Base-by-base conservation (phyloP, 306 rosid species). In the Citrullus mucosospermus region DNA sequence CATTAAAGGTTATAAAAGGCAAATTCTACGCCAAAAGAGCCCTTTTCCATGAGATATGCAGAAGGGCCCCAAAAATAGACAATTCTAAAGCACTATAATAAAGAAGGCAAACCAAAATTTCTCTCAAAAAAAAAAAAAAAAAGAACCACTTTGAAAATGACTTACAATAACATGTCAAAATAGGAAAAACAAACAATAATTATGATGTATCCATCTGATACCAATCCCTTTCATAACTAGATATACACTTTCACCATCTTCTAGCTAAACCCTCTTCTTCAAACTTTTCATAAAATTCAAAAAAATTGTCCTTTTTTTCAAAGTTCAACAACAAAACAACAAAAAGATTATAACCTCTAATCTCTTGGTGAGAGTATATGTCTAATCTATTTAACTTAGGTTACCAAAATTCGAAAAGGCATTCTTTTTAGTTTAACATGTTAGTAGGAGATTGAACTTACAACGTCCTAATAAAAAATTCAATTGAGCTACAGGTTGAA, bases 21-120 rank as follows among this genome's bases (percentile, higher is more conserved):
- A 82, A 87, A 86, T 77, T 83, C 84, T 82, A 85, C 87, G 90
- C 89, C 90, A 91, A 82, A 81, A 78, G 78, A 85, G 43, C 85
- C 83, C 85, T 86, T 91, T 88, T 85, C 72, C 82, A 81, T 80
- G 51, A 84, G 89, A 87, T 79, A 62, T 87, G 74, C 83, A 73
- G 82, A 58, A 76, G 80, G 76, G 82, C 81, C 44, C 87, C 88
- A 77, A 78, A 78, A 78, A 88, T 81, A 84, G 85, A 78, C 88
- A 83, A 86, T 82, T 85, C 78, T 76, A 78, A 85, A 84, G 82
- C 48, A 44, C 5, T 22, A 41, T 18, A 78, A 46, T 75, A 78
- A 44, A 68, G 32, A 71, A 44, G 44, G n/a, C 76, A 69, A 60
- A 46, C 43, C 59, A 78, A 48, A 65, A 51, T 41, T 39, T 38